Evolutionary conservation across 176 grass and related monocot genomes (phyloP).

Genomic region (Miscanthus lutarioriparius): DNA sequence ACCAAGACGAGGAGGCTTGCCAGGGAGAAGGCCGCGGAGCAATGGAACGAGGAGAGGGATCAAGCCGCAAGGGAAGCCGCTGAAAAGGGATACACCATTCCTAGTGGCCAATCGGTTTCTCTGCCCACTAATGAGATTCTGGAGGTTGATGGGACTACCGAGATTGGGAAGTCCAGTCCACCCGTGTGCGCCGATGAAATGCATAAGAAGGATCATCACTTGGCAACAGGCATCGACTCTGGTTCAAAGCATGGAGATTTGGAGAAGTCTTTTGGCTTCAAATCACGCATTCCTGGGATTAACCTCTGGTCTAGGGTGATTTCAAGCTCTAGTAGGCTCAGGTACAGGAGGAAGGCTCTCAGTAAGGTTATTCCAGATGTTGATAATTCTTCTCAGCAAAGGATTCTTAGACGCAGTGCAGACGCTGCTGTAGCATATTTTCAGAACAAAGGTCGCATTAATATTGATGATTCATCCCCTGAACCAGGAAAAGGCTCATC

Average conservation of each 20-base stretch:
- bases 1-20: constrained; percentile 85
- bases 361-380: constrained; percentile 55
- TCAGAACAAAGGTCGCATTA: constrained; percentile 37
- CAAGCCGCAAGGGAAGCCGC: constrained; percentile 61
- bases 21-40: constrained; percentile 57
- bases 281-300: constrained; percentile 48
- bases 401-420: constrained; percentile 75
- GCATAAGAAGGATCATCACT: constrained; percentile 73
- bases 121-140: constrained; percentile 26
- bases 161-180: constrained; percentile 44
- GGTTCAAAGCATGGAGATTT: constrained; percentile 71
- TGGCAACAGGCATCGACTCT: constrained; percentile 53
- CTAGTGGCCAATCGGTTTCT: constrained; percentile 36
- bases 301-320: constrained; percentile 71
- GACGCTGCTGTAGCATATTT: constrained; percentile 79
- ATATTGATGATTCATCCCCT: constrained; percentile 38
- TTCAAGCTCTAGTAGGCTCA: constrained; percentile 44
- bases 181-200: constrained; percentile 74
- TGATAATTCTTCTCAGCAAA: constrained; percentile 75
- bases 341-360: constrained; percentile 60
- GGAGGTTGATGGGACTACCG: constrained; percentile 31
- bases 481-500: constrained; percentile 41
- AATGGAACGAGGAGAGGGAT: constrained; percentile 54
- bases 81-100: constrained; percentile 76
- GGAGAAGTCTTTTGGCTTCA: constrained; percentile 72